A percentile compares a stretch with the other conserved stretches of the same genome.
phyloP scores from a whole-genome alignment of 2,329 filamentous ascomycete genomes.

The Hypoxylon sp. region DNA sequence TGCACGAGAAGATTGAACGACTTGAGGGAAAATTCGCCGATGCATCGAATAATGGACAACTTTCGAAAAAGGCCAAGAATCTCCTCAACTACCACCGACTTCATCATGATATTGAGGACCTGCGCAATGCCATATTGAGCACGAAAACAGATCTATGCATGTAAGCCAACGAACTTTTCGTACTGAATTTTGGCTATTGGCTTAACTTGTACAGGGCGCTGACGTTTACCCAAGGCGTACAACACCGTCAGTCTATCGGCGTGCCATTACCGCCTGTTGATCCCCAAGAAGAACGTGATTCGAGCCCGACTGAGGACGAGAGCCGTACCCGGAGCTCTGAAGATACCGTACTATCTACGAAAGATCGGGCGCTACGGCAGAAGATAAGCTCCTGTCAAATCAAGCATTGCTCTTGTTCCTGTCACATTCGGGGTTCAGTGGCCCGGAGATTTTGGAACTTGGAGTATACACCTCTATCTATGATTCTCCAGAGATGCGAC shows the following conservation, averaged over 20 bases:
- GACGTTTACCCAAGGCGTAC: background rate
- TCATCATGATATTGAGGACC: background rate
- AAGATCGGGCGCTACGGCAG: background rate
- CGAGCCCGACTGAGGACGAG: background rate
- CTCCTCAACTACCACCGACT: background rate
- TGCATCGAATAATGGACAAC: background rate
- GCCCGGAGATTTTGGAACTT: background rate
- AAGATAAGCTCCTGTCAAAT: background rate
- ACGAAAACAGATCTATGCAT: background rate
- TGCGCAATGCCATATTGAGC: background rate
- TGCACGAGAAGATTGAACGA: background rate
- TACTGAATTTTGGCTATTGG: background rate
- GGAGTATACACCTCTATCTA: background rate
- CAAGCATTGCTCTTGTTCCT: constrained; percentile 1
- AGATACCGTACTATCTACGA: background rate
- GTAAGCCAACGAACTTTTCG: background rate
- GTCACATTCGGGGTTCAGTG: background rate
- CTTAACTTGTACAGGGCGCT: background rate
- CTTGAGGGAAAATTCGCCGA: background rate
- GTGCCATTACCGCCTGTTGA: background rate
- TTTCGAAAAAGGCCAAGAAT: background rate
- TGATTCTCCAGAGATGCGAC: background rate
- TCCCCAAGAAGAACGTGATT: background rate
- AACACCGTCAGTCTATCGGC: background rate
- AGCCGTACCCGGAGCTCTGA: background rate